Base-by-base conservation (phyloP, 371 early-diverging fungal genomes). In the Basidiobolus meristosporus region DNA sequence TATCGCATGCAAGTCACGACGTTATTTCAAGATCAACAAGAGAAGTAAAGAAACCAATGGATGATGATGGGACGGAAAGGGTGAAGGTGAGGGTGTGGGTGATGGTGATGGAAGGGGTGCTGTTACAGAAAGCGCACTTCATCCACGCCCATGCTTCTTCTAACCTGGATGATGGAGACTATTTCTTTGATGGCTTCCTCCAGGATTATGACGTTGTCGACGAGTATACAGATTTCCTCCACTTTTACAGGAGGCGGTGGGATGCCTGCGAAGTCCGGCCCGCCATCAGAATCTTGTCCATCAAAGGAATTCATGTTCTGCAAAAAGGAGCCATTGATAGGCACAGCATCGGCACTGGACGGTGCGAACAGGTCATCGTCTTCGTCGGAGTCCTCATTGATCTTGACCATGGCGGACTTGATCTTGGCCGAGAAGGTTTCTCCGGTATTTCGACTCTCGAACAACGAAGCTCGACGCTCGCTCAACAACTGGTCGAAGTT, bases 181-280 rank as follows among this genome's bases (percentile, higher is more conserved):
- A 90, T 53, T 49, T 93, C 95, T 49, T 90, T 90, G 23, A 82
- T 74, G 3, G 75, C 66, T 58, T 93, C 95, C 46, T 93, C 86
- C 40, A 93, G 45, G 20, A 90, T 81, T 12, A 93, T 75, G 12
- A 88, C 81, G 53, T 91, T 91, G 46, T 85, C 87, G 10, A 82
- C 50, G 21, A 82, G 45, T 53, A 72, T 72, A 15, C 54, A 5
- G 56, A 39, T 19, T 51, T 53, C 68, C 30, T 59, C 59, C 22
- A 65, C 69, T 18, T 47, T 60, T 7, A 67, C 53, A 44, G 73
- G 71, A 20, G 63, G 58, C 12, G 70, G 65, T 2, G 70, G 63
- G 38, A 47, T 18, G 54, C 40, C 29, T 51, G 26, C 9, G 51
- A 23, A 20, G 46, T 39, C 7, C 36, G 46, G 21, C 44, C 52